A percentile compares a stretch with the other conserved stretches of the same genome.
phyloP scores from a whole-genome alignment of 495 filamentous ascomycete genomes.

The Patellaria atrata region DNA sequence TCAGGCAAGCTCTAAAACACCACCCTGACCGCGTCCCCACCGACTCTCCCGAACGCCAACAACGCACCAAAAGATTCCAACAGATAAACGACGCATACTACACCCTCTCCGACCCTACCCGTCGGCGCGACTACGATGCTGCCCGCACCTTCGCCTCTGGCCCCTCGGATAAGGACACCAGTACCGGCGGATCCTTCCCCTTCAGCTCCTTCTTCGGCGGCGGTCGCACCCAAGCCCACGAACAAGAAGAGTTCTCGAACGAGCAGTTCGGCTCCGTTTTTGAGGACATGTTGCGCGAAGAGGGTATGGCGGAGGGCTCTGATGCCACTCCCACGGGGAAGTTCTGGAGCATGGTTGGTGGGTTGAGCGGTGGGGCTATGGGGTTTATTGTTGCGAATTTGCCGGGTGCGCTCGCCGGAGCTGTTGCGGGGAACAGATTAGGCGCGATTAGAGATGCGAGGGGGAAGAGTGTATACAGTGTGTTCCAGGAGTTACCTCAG shows the following conservation, averaged over 20 bases:
- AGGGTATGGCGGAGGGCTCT: slow-evolving; percentile 60
- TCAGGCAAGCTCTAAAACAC: slow-evolving; percentile 77
- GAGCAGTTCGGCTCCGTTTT: slow-evolving; percentile 84
- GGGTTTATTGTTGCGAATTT: slow-evolving; percentile 92
- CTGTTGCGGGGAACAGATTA: slow-evolving; percentile 80
- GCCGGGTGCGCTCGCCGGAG: slow-evolving; percentile 76
- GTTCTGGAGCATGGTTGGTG: slow-evolving; percentile 80
- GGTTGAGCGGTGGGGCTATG: slow-evolving; percentile 73
- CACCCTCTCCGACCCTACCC: slow-evolving; percentile 64
- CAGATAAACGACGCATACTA: slow-evolving; percentile 97
- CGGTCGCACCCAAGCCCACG: slow-evolving; percentile 29
- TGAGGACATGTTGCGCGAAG: slow-evolving; percentile 94
- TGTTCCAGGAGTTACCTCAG: slow-evolving; percentile 73
- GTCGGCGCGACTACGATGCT: slow-evolving; percentile 81
- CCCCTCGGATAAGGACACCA: slow-evolving; percentile 21
- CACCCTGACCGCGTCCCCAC: slow-evolving; percentile 85
- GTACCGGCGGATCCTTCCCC: slow-evolving; percentile 34
- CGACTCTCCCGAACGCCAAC: slow-evolving; percentile 70
- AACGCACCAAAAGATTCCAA: slow-evolving; percentile 82
- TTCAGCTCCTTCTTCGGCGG: slow-evolving; percentile 36
- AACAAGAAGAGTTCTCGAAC: slow-evolving; percentile 40
- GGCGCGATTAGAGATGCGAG: slow-evolving; percentile 77
- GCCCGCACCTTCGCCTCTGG: slow-evolving; percentile 35
- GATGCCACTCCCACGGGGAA: slow-evolving; percentile 44
- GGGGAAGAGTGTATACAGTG: slow-evolving; percentile 90